A percentile compares a stretch with the other conserved stretches of the same genome.
Conservation (phyloP, 2,329 filamentous ascomycete genomes). For the Calonectria montana region DNA sequence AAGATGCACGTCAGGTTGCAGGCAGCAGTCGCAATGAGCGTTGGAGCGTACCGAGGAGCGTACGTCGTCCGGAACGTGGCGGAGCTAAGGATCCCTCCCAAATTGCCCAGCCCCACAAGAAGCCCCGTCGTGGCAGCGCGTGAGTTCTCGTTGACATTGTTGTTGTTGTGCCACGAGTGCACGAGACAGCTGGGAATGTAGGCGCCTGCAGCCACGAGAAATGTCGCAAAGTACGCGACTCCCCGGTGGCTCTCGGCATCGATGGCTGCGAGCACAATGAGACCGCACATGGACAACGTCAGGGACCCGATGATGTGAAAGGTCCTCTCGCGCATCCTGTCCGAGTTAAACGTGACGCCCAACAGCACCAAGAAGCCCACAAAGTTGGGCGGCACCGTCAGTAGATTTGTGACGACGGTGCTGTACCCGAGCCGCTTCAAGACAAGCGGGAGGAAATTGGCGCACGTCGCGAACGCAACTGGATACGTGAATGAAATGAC, state of each 20-base stretch:
- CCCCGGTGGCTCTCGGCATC: conserved; percentile 54
- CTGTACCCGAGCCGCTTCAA: conserved; percentile 56
- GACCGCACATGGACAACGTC: conserved; percentile 53
- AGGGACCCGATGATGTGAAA: conserved; percentile 55
- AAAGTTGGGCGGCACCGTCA: conserved; percentile 60
- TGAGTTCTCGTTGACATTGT: conserved; percentile 60
- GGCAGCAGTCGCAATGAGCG: conserved; percentile 55
- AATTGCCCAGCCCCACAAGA: conserved; percentile 60
- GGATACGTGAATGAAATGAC: conserved; percentile 60
- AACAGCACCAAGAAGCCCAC: conserved; percentile 59
- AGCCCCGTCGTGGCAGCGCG: conserved; percentile 61
- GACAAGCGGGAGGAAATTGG: conserved; percentile 59
- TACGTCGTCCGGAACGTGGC: conserved; percentile 60
- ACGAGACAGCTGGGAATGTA: conserved; percentile 61
- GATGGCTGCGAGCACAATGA: conserved; percentile 57
- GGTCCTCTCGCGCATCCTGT: conserved; percentile 57
- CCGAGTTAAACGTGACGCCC: conserved; percentile 55
- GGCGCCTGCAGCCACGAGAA: conserved; percentile 57
- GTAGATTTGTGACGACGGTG: conserved; percentile 59
- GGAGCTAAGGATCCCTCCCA: conserved; percentile 58
- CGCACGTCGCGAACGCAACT: conserved; percentile 53
- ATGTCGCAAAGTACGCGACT: conserved; percentile 62
- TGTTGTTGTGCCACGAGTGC: conserved; percentile 64
- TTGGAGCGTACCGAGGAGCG: conserved; percentile 61
- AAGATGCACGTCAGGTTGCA: conserved; percentile 36